A percentile compares a stretch with the other conserved stretches of the same genome.
phyloP scores from a whole-genome alignment of 148 eudicot genomes.

The Salicornia ramosissima region DNA sequence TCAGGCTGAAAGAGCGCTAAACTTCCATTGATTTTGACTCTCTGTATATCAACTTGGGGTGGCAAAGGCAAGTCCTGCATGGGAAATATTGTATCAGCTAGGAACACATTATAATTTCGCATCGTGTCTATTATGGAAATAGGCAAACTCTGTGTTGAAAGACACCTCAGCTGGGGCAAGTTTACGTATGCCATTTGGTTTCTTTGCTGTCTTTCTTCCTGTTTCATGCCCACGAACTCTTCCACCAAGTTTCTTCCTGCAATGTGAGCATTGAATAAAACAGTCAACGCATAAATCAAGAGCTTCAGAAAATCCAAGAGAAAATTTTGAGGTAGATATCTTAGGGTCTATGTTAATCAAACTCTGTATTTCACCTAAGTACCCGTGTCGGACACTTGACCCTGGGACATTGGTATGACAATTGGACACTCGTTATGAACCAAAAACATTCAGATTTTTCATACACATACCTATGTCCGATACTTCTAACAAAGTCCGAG shows the following conservation, averaged over 20 bases:
- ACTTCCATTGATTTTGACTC: conserved; percentile 46
- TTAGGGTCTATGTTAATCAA: background rate
- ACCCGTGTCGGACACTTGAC: too few species aligned
- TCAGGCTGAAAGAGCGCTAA: conserved; percentile 38
- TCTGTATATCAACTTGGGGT: conserved; percentile 31
- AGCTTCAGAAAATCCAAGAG: background rate
- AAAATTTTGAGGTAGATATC: background rate
- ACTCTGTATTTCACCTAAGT: too few species aligned
- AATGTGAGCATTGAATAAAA: conserved; percentile 1
- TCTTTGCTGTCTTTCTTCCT: conserved; percentile 42
- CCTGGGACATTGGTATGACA: too few species aligned
- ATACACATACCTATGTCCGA: too few species aligned
- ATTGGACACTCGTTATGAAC: too few species aligned
- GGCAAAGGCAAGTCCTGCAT: conserved; percentile 50
- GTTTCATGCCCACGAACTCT: conserved; percentile 65
- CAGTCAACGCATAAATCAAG: conserved; percentile 4
- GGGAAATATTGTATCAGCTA: conserved; percentile 10
- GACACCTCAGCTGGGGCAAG: conserved; percentile 67
- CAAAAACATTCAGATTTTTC: too few species aligned
- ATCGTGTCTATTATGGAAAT: background rate
- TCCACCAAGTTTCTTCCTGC: conserved; percentile 63
- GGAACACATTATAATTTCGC: background rate
- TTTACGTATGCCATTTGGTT: conserved; percentile 52
- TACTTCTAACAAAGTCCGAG: too few species aligned
- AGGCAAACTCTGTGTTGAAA: background rate